Base-by-base conservation (phyloP, 345 rosid genomes). In the Camelina neglecta region DNA sequence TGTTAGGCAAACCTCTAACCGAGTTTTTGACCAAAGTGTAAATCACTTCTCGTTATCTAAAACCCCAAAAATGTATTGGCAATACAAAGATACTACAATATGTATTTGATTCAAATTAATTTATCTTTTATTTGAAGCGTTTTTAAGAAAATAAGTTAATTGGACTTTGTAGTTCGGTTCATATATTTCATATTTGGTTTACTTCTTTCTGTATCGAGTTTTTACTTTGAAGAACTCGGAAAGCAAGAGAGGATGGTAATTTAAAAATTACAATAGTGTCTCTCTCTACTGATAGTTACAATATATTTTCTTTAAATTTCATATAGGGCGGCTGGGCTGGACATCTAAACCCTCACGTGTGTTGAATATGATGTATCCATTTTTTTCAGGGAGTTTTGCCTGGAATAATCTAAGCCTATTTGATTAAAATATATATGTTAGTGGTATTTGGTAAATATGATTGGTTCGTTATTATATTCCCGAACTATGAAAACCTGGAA, bases 1-100 rank as follows among this genome's bases (percentile, higher is more conserved):
- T 83, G 41, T 63, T 83, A 59, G 44, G 58, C 21, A 15, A 63
- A 7, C 41, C 56, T 79, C 74, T 81, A 29, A 50, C 65, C 18
- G 24, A 72, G 13, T 35, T 21, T 71, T 33, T 33, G 42, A 62
- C 21, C n/a, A 56, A 69, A 69, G 20, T 4, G 38, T 56, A 35
- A 65, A 18, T 10, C 15, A 48, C 18, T 45, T 65, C 1, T 9
- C 9, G 41, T 23, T 64, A 8, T 39, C 44, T 36, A 9, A 36
- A 36, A 36, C 8, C 39, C 39, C 39, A 36, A 36, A 2, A 8
- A 36, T 36, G 39, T 36, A 36, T 26, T 26, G 29, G 29, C 29
- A 26, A 26, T 26, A 26, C 29, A 26, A 26, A 26, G 29, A 39
- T 39, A 9, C 12, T 2, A 3, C 0, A 26, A 26, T 39, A 10